Evolutionary conservation across 2,329 filamentous ascomycete species (phyloP).

Genomic region (Chaetomium sp.): DNA sequence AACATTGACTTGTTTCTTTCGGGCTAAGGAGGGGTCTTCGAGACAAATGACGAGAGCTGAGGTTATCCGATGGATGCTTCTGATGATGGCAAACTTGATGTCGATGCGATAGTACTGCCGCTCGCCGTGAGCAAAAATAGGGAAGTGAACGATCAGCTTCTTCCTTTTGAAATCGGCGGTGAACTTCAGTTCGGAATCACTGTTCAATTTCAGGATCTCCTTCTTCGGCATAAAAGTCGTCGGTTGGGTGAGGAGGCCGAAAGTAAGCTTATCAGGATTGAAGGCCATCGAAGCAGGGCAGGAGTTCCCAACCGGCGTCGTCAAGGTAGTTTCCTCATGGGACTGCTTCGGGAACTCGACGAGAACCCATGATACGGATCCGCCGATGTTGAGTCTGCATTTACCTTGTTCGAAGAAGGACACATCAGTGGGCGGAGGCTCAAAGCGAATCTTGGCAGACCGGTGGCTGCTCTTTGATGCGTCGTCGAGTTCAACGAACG

Average conservation of each 20-base stretch:
- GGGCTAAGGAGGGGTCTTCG: conserved; percentile 53
- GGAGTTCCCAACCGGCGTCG: conserved; percentile 29
- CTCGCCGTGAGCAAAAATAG: conserved; percentile 25
- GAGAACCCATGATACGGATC: conserved; percentile 2
- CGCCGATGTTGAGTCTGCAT: conserved; percentile 32
- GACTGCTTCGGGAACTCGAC: conserved; percentile 22
- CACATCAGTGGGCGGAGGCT: conserved; percentile 52
- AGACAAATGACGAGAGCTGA: conserved; percentile 52
- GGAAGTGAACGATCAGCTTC: conserved; percentile 40
- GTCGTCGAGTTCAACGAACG: conserved; percentile 59
- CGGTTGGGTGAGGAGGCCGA: conserved; percentile 32
- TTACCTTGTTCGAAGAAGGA: conserved; percentile 53
- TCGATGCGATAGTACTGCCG: conserved; percentile 44
- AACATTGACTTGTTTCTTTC: conserved; percentile 43
- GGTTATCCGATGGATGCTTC: conserved; percentile 46
- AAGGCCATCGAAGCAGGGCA: conserved; percentile 26
- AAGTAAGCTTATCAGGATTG: conserved; percentile 25
- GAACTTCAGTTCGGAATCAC: conserved; percentile 36
- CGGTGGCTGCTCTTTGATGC: conserved; percentile 42
- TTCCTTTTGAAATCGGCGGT: conserved; percentile 40
- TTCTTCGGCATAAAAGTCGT: conserved; percentile 31
- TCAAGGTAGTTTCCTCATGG: conserved; percentile 20
- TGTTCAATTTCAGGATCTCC: conserved; percentile 9
- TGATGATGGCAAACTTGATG: conserved; percentile 52
- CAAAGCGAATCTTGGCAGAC: conserved; percentile 56